Base-by-base conservation (phyloP, 805 yeast genomes). In the Lipomyces oligophaga region DNA sequence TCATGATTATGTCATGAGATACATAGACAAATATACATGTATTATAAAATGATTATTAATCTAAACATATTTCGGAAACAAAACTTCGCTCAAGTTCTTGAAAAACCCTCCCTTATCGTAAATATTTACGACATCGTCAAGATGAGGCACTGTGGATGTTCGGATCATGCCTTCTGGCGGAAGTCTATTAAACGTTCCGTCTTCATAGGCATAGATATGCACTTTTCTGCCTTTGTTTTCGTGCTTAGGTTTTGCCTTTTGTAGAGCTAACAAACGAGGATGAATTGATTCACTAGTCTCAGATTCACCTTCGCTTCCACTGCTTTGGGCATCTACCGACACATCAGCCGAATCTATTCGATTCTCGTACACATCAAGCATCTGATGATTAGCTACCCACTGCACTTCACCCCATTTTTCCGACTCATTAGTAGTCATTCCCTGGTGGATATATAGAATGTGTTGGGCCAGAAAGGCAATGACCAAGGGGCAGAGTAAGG, bases 341-440 rank as follows among this genome's bases (percentile, higher is more conserved):
- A 62, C 28, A 64, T 52, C 13, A 22, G 38, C 15, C 5, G 38
- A 21, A 4, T 31, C 47, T 11, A 16, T 26, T 4, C 34, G 53
- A 31, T 49, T 44, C 19, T 52, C 63, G 47, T 60, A 68, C 25
- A 54, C 47, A 36, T 58, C 67, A 5, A 79, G 60, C 24, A 57
- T 60, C 0, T 73, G 72, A 10, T 70, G 68, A 7, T 68, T 58
- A 41, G 77, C 63, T 47, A 78, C 67, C 39, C 75, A 73, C 44
- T 79, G 79, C 11, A 85, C 70, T 3, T 72, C 78, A 16, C 68
- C 75, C 94, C 94, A 85, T 60, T 85, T 85, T 41, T 71, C 78
- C 15, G 76, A 67, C 63, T 85, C 95, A 58, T 81, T 83, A 3
- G 89, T 81, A 10, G 93, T 83, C 62, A 80, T 80, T 0, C 95